Evolutionary conservation across 2,329 filamentous ascomycete genomes (phyloP), one percentile per base, ranked within the genome.

Genomic region (Claviceps spartinae): DNA sequence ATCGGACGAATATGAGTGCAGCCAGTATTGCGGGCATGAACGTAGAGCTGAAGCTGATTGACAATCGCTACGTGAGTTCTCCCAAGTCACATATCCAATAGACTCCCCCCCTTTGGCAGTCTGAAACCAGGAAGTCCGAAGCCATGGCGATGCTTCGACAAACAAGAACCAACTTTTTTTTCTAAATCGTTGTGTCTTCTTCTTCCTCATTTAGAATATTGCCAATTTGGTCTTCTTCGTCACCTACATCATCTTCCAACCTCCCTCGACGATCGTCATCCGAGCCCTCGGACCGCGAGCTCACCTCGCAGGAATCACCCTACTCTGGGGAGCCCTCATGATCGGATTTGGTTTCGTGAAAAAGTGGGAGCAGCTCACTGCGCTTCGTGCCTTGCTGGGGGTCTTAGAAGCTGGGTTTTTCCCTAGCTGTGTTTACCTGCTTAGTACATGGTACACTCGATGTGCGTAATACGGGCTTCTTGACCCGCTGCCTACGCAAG

Each of bases 221-320:
- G 75, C 84, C 52, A 83, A 83, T 4, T 71, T 88, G 38, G 73
- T 87, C 60, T 88, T 88, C 70, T 88, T 88, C 71, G 73, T 86
- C 57, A 77, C 83, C 1, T 89, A 88, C 63, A 76, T 84, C 54
- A 50, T 86, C 49, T 83, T 87, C 56, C 84, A 89, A 61, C 80
- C 83, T 0, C 83, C 83, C 0, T 83, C 83, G 2, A 88, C 85
- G 0, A 69, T 88, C 43, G 65, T 87, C 36, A 74, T 85, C 48
- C 81, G 85, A 38, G 80, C 79, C 60, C 60, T 88, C 49, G 85
- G 85, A 1, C 78, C 81, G 3, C 74, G 80, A 5, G 62, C 72
- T 38, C 79, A 81, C 53, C 68, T 84, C 1, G 65, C 75, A 0
- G 54, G 61, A 46, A 79, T 83, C 58, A 77, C 76, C 2, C 52